Conservation (phyloP, 805 yeast genomes). For the Ogataea paraovalis region DNA sequence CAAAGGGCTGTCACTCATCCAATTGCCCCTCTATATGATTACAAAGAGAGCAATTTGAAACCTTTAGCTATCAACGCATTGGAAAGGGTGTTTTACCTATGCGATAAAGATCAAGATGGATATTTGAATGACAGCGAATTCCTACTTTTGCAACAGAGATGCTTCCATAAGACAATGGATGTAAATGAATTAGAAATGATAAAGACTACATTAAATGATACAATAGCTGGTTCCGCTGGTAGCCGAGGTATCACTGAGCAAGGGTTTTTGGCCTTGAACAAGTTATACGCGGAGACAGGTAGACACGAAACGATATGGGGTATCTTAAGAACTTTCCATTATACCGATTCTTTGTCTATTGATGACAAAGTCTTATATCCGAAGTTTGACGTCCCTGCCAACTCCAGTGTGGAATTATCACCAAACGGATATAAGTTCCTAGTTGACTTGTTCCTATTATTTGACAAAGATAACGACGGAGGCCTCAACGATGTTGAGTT, state of each 20-base stretch:
- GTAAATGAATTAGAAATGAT: conserved; percentile 46
- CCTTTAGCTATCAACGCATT: conserved; percentile 74
- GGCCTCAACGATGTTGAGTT: conserved; percentile 79
- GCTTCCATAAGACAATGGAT: conserved; percentile 57
- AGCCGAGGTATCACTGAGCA: conserved; percentile 58
- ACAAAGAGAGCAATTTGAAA: conserved; percentile 81
- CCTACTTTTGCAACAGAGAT: conserved; percentile 60
- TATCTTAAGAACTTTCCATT: conserved; percentile 78
- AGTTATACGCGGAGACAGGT: conserved; percentile 83
- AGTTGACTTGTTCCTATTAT: conserved; percentile 82
- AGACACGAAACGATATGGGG: conserved; percentile 98
- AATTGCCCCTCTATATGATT: conserved; percentile 85
- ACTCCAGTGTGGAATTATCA: conserved; percentile 83
- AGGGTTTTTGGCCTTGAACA: conserved; percentile 77
- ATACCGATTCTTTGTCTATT: conserved; percentile 86
- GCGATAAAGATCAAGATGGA: conserved; percentile 92
- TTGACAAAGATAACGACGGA: conserved; percentile 95
- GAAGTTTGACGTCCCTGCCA: conserved; percentile 63
- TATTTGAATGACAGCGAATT: conserved; percentile 69
- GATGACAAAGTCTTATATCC: conserved; percentile 81
- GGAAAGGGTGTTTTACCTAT: conserved; percentile 73
- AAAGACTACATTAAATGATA: conserved; percentile 31
- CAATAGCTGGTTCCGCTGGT: conserved; percentile 29
- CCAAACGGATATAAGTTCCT: conserved; percentile 90
- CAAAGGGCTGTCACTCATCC: conserved; percentile 93